Evolutionary conservation across 148 eudicot species (phyloP).

Genomic region (Simmondsia chinensis): DNA sequence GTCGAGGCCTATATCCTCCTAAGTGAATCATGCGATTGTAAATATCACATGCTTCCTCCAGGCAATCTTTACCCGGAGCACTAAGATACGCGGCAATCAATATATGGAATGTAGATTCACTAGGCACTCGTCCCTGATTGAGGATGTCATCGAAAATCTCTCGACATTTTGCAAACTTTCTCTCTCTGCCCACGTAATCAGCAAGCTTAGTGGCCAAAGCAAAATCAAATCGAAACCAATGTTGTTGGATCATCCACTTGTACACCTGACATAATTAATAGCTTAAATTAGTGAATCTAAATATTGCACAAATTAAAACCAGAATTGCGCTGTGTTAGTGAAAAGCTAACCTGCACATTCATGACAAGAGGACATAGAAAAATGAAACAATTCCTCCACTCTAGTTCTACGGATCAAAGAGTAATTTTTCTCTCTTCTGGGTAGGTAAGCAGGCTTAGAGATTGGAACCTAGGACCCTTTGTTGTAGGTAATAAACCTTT

Average conservation of each 20-base stretch:
- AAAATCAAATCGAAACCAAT: slow-evolving; percentile 87
- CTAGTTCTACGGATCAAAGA: no score
- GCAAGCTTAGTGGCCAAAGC: slow-evolving; percentile 85
- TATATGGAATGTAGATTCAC: slow-evolving; percentile 88
- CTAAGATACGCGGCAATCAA: slow-evolving; percentile 75
- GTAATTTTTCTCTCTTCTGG: no score
- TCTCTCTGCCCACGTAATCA: slow-evolving; percentile 77
- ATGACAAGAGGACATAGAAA: no score
- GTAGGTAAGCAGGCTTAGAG: no score
- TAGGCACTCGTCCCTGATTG: slow-evolving; percentile 79
- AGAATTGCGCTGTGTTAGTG: no score
- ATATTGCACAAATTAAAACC: no score
- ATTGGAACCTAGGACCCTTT: no score
- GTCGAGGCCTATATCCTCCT: slow-evolving; percentile 80
- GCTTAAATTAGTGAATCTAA: no score
- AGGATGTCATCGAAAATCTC: slow-evolving; percentile 77
- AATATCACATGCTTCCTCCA: slow-evolving; percentile 71
- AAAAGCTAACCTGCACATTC: no score
- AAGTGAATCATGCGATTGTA: slow-evolving; percentile 86
- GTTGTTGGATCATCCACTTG: slow-evolving; percentile 89
- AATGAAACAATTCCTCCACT: no score
- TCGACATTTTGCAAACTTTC: slow-evolving; percentile 61
- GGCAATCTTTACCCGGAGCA: slow-evolving; percentile 38
- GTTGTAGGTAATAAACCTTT: no score
- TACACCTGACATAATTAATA: slow-evolving; percentile 42